Conservation (phyloP, 768 basidiomycete genomes). For the Dioszegia aurantiaca region DNA sequence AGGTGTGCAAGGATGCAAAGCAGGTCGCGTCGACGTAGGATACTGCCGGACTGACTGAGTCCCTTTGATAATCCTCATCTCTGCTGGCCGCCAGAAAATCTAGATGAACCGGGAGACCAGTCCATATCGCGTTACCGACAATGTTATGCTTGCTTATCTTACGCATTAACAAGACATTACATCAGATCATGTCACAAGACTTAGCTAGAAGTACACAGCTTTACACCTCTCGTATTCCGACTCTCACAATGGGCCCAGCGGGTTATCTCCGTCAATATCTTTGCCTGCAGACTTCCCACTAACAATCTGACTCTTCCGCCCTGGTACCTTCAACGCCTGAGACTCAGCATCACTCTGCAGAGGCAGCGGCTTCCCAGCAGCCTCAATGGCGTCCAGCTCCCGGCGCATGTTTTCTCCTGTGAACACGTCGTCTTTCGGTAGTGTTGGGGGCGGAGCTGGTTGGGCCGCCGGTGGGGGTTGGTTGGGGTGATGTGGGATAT, state of each 20-base stretch:
- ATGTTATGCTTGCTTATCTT: no score
- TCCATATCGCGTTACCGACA: no score
- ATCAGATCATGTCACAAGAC: no score
- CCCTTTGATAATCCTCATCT: no score
- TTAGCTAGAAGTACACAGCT: background rate
- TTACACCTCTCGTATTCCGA: background rate
- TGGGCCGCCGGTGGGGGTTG: slow-evolving; percentile 46
- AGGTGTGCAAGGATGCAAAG: no score
- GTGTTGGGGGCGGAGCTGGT: slow-evolving; percentile 20
- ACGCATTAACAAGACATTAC: no score
- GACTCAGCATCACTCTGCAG: slow-evolving; percentile 24
- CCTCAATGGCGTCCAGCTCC: slow-evolving; percentile 43
- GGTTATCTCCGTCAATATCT: slow-evolving; percentile 6
- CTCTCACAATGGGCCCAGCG: slow-evolving; percentile 17
- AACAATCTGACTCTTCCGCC: background rate
- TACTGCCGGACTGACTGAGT: no score
- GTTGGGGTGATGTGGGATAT: slow-evolving; percentile 89
- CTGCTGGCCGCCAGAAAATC: no score
- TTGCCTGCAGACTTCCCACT: background rate
- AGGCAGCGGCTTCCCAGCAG: slow-evolving; percentile 43
- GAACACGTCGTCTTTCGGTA: slow-evolving; percentile 9
- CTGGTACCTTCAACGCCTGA: slow-evolving; percentile 10
- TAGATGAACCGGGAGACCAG: no score
- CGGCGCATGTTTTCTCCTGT: slow-evolving; percentile 23
- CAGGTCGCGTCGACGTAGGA: no score